Base-by-base conservation (phyloP, 116 monocot genomes). In the Iris pallida region DNA sequence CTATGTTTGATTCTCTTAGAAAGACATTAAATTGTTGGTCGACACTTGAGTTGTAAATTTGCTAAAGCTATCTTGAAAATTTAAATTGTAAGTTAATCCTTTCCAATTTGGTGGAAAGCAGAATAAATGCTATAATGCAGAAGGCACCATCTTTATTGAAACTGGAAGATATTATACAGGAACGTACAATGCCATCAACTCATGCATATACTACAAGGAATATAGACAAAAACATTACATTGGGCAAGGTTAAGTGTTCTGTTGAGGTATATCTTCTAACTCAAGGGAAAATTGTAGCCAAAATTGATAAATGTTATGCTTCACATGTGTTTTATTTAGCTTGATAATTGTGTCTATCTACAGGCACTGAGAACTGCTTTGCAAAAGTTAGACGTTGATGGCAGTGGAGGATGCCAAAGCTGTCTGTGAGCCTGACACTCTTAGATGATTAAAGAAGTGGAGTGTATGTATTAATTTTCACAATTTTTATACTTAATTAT, bases 401-500 rank as follows among this genome's bases (percentile, higher is more conserved):
- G 75, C 61, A 83, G 17, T 85, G 46, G 91, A 90, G 48, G 91
- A 99, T 85, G 94, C 91, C n/a, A 93, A 88, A 84, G 91, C 86
- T 76, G 84, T 99, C 5, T 99, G 99, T 74, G 90, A 89, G 70
- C 94, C 94, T 78, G 85, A 71, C 42, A 77, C 93, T 54, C 20
- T 99, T 20, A 82, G 78, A 69, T 86, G 86, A 59, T 63, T 99
- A 59, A 57, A 76, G 13, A 88, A 65, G 52, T 99, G 99, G 99
- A 79, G 65, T 84, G 99, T 98, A 77, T 42, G 76, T 65, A 68
- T 47, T 42, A 60, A 45, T 62, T 30, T 30, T 30, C 30, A 8
- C 8, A 44, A 13, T 41, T 16, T n/a, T 61, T 30, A 30, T 59
- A 14, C 17, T 63, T 53, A 3, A 49, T 66, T 52, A 14, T 66